Evolutionary conservation across 768 basidiomycete genomes (phyloP).

Genomic region (Tylopilus vinaceipallidus): DNA sequence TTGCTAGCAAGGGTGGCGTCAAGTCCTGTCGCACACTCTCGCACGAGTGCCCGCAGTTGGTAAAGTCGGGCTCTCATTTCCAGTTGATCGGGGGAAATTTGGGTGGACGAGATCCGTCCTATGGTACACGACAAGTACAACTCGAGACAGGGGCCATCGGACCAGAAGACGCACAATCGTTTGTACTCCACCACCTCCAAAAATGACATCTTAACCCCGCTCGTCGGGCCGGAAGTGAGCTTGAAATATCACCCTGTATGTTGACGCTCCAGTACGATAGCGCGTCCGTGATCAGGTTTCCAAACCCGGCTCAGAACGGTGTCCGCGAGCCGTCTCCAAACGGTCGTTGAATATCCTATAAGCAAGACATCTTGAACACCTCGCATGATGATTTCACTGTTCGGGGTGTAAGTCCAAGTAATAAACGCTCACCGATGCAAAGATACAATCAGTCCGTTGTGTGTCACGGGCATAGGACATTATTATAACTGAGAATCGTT

Average conservation of each 20-base stretch:
- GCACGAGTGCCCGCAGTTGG: slow-evolving; percentile 86
- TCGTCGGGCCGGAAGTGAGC: slow-evolving; percentile 93
- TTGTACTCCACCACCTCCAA: slow-evolving; percentile 97
- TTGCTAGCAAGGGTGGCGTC: slow-evolving; percentile 88
- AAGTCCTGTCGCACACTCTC: slow-evolving; percentile 80
- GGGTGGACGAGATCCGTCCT: slow-evolving; percentile 99
- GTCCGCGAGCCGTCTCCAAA: slow-evolving; percentile 72
- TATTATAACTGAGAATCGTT: slow-evolving; percentile 96
- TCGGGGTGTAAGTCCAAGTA: background rate
- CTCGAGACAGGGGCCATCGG: background rate
- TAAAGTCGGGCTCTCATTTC: slow-evolving; percentile 86
- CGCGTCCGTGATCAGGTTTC: slow-evolving; percentile 97
- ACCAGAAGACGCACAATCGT: slow-evolving; percentile 64
- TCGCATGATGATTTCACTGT: slow-evolving; percentile 98
- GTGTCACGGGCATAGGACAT: slow-evolving; percentile 98
- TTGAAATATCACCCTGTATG: slow-evolving; percentile 94
- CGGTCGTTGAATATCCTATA: slow-evolving; percentile 89
- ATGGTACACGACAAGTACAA: too few species aligned
- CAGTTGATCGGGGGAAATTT: slow-evolving; percentile 95
- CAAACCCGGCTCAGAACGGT: slow-evolving; percentile 97
- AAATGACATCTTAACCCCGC: slow-evolving; percentile 96
- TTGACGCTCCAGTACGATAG: slow-evolving; percentile 96
- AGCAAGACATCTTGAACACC: slow-evolving; percentile 99
- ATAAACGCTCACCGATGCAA: slow-evolving; percentile 74
- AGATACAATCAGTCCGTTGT: slow-evolving; percentile 91